Conservation (phyloP, 1,284 basidiomycete genomes). For the Coniferiporia sulphurascens region DNA sequence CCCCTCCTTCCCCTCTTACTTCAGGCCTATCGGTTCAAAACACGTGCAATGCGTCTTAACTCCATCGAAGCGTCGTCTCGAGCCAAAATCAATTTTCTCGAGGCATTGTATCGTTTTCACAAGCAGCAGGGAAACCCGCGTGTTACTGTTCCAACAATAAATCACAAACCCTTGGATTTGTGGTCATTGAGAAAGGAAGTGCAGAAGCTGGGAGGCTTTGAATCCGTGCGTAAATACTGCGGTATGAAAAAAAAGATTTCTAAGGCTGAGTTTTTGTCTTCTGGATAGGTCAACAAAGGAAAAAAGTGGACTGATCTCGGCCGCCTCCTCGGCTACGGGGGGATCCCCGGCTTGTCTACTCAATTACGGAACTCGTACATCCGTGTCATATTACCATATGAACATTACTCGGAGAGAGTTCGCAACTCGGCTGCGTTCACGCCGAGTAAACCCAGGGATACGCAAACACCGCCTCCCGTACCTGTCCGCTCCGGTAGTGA, state of each 20-base stretch:
- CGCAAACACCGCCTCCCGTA: slow-evolving; percentile 24
- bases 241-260: slow-evolving; percentile 22
- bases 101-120: slow-evolving; percentile 92
- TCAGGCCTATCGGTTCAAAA: slow-evolving; percentile 91
- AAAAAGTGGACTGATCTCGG: slow-evolving; percentile 89
- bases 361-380: slow-evolving; percentile 89
- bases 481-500: slow-evolving; percentile 23
- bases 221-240: slow-evolving; percentile 52
- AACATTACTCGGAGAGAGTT: slow-evolving; percentile 80
- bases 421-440: slow-evolving; percentile 53
- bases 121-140: slow-evolving; percentile 85
- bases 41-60: slow-evolving; percentile 91
- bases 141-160: slow-evolving; percentile 88
- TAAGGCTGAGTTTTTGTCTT: slow-evolving; percentile 13
- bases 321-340: slow-evolving; percentile 74
- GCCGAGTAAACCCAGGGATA: slow-evolving; percentile 1
- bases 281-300: slow-evolving; percentile 60
- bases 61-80: slow-evolving; percentile 96
- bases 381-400: slow-evolving; percentile 90
- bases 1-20: slow-evolving; percentile 23
- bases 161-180: slow-evolving; percentile 87
- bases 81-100: slow-evolving; percentile 95
- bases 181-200: slow-evolving; percentile 93
- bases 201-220: slow-evolving; percentile 81
- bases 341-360: slow-evolving; percentile 77